Conservation (phyloP, 805 yeast species). For the Nakazawaea populi region DNA sequence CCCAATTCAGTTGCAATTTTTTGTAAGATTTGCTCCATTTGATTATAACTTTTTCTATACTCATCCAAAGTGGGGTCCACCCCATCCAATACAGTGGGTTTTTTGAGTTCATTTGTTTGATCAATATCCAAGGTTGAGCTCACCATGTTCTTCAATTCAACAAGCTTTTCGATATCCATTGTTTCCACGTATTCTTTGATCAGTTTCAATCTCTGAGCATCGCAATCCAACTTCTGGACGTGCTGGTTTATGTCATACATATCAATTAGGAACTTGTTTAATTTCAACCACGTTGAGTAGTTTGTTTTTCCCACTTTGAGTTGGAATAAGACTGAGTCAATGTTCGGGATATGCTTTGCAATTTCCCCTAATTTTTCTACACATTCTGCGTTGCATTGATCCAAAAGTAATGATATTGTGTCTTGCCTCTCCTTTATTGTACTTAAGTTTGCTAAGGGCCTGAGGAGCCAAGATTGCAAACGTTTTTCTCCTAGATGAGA, state of each 20-base stretch:
- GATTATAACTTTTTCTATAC: slow-evolving; percentile 18
- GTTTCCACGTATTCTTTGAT: neutral
- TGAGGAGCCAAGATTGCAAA: slow-evolving; percentile 26
- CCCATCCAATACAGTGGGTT: slow-evolving; percentile 24
- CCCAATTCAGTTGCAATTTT: slow-evolving; percentile 17
- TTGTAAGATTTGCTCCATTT: slow-evolving; percentile 26
- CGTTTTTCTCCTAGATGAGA: slow-evolving; percentile 24
- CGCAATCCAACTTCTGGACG: slow-evolving; percentile 3
- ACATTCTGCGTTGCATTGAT: slow-evolving; percentile 14
- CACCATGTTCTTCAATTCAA: slow-evolving; percentile 14
- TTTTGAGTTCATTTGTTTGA: slow-evolving; percentile 22
- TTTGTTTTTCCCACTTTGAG: slow-evolving; percentile 22
- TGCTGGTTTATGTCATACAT: slow-evolving; percentile 14
- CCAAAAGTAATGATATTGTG: slow-evolving; percentile 20
- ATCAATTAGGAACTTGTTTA: slow-evolving; percentile 19
- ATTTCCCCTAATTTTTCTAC: slow-evolving; percentile 16
- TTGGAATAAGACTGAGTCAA: slow-evolving; percentile 16
- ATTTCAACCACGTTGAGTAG: slow-evolving; percentile 23
- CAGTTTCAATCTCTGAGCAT: neutral
- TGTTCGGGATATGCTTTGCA: slow-evolving; percentile 24
- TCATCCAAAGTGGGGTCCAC: slow-evolving; percentile 23
- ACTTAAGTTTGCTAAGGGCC: slow-evolving; percentile 25
- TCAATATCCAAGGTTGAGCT: slow-evolving; percentile 30
- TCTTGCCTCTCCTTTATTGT: slow-evolving; percentile 24
- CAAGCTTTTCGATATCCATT: slow-evolving; percentile 11